Conservation (phyloP, 23 red algal genomes). For the Gracilaria domingensis region DNA sequence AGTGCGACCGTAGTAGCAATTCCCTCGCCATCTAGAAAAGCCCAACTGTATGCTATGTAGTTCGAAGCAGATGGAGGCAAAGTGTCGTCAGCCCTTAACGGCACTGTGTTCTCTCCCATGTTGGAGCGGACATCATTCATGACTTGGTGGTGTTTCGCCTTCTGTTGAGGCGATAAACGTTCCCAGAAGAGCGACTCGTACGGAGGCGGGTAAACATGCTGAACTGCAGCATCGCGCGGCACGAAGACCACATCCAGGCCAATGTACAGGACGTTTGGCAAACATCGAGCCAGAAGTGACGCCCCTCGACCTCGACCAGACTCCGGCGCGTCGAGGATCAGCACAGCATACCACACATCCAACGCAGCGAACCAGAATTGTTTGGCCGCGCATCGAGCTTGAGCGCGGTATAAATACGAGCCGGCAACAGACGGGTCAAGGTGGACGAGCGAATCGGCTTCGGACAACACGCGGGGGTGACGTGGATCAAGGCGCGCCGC, state of each 20-base stretch:
- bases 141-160: background rate
- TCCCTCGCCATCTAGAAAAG: background rate
- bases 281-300: background rate
- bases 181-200: background rate
- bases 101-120: background rate
- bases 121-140: background rate
- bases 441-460: background rate
- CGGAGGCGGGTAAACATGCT: background rate
- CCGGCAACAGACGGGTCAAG: background rate
- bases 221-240: background rate
- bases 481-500: background rate
- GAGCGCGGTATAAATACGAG: background rate
- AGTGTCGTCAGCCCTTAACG: background rate
- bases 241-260: slow-evolving; percentile 3
- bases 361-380: background rate
- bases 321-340: background rate
- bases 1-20: background rate
- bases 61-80: background rate
- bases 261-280: background rate
- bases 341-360: slow-evolving; percentile 11
- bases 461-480: background rate
- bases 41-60: background rate
- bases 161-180: background rate
- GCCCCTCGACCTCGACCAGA: background rate
- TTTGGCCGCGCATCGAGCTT: background rate